phyloP scores from a whole-genome alignment of 202 grass and related monocot species.

The Alloteropsis angusta region DNA sequence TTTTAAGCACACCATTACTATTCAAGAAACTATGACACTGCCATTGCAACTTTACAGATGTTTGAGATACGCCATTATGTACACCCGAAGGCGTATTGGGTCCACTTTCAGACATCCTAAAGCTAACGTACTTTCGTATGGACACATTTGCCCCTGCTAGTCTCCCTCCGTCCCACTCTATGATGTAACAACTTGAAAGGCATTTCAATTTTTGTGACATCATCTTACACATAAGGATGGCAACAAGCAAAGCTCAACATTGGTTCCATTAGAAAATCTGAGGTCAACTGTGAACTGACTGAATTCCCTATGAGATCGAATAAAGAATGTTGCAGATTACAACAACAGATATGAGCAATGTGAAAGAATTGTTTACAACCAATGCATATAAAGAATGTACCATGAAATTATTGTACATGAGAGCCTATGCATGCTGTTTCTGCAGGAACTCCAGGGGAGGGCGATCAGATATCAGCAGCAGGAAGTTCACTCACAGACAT shows the following conservation, averaged over 20 bases:
- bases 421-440: neutral
- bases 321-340: constrained; percentile 22
- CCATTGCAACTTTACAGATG: too few relatives aligned
- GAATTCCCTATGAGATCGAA: constrained; percentile 15
- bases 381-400: constrained; percentile 22
- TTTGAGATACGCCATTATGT: too few relatives aligned
- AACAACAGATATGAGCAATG: constrained; percentile 17
- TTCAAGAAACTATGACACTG: too few relatives aligned
- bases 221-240: neutral
- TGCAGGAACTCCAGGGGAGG: neutral
- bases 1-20: too few relatives aligned
- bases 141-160: too few relatives aligned
- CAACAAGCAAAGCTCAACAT: neutral
- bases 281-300: neutral
- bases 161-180: too few relatives aligned
- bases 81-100: too few relatives aligned
- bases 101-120: too few relatives aligned
- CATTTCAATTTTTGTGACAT: neutral
- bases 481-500: neutral
- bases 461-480: constrained; percentile 3
- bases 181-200: too few relatives aligned
- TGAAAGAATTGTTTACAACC: constrained; percentile 40
- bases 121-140: too few relatives aligned
- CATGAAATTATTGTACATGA: constrained; percentile 24
- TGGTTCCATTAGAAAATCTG: neutral